phyloP scores from a whole-genome alignment of 495 filamentous ascomycete genomes.

The Tricharina praecox region DNA sequence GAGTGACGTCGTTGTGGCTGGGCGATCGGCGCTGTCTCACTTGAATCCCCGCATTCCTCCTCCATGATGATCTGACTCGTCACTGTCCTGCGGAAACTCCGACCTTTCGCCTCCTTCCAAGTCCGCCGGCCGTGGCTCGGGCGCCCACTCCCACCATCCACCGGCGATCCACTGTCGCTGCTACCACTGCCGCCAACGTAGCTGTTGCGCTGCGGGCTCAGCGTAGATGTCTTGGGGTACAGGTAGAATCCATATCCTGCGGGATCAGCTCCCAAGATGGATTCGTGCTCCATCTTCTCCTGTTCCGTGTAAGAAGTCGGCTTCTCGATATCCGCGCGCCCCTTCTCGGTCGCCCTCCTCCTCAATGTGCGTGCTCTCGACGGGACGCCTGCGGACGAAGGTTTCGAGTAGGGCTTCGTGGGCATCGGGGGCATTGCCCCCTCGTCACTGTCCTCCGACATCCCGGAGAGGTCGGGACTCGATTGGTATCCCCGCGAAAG shows the following conservation, averaged over 20 bases:
- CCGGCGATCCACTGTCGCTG: conserved; percentile 9
- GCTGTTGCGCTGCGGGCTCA: background rate
- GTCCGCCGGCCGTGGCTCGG: conserved; percentile 10
- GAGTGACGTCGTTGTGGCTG: background rate
- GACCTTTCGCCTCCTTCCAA: conserved; percentile 20
- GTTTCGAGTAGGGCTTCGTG: conserved; percentile 2
- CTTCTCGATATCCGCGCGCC: conserved; percentile 7
- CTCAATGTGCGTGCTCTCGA: conserved; percentile 8
- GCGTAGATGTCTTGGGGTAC: conserved; percentile 14
- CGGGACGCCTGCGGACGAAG: conserved; percentile 6
- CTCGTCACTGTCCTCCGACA: conserved; percentile 10
- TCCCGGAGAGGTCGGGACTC: conserved; percentile 17
- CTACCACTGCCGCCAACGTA: background rate
- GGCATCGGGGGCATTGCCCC: conserved; percentile 17
- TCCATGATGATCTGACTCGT: conserved; percentile 19
- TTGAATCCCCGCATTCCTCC: conserved; percentile 14
- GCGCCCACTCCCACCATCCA: conserved; percentile 6
- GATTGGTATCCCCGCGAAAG: conserved; percentile 19
- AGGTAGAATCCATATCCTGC: conserved; percentile 23
- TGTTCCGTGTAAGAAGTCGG: conserved; percentile 13
- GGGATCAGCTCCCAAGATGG: conserved; percentile 22
- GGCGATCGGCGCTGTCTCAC: background rate
- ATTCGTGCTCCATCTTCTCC: conserved; percentile 22
- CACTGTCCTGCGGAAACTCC: conserved; percentile 14
- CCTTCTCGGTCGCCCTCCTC: background rate